Base-by-base conservation (phyloP, 345 rosid genomes). In the Raphanus raphanistrum region DNA sequence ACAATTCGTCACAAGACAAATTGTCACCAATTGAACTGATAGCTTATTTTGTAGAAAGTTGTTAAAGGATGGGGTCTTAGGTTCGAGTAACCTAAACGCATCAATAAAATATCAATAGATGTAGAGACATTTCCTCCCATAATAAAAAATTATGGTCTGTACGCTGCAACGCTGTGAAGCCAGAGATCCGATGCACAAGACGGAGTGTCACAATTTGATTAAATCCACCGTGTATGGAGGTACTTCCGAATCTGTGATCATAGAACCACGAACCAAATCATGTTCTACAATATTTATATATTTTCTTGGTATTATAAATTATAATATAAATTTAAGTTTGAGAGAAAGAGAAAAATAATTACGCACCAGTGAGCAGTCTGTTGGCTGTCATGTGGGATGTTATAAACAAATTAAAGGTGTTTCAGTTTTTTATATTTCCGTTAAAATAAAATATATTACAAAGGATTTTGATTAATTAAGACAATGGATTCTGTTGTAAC, bases 321-420 rank as follows among this genome's bases (percentile, higher is more conserved):
- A n/a, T n/a, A n/a, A n/a, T n/a, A n/a, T 15, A 57, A 76, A 63
- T 21, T 57, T 36, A 57, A 65, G 25, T 58, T 75, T 41, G 21
- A 16, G 72, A 71, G 72, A 77, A 63, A 65, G 76, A 71, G 68
- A 25, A 71, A n/a, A 71, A 78, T 71, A 71, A 71, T 71, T 71
- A 71, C 28, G 55, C 29, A 58, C 76, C 81, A 78, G 62, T 79
- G 70, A 79, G 65, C 74, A 79, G 70, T 73, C 50, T 64, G 78
- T 79, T 79, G 82, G 74, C 74, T 79, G 74, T 68, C 82, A 73
- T 79, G 78, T 73, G 82, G 78, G 78, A 79, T 73, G 78, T 50
- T 74, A 52, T 68, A 6, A 50, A 50, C 17, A 4, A 38, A 62
- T 68, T 26, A 62, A 79, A 68, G 26, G 16, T 2, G 69, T 33